These are phyloP conservation scores for Rhizopus sp. DNA, from an alignment of 371 early-diverging fungal species.

Conservation along the genomic window DNA sequence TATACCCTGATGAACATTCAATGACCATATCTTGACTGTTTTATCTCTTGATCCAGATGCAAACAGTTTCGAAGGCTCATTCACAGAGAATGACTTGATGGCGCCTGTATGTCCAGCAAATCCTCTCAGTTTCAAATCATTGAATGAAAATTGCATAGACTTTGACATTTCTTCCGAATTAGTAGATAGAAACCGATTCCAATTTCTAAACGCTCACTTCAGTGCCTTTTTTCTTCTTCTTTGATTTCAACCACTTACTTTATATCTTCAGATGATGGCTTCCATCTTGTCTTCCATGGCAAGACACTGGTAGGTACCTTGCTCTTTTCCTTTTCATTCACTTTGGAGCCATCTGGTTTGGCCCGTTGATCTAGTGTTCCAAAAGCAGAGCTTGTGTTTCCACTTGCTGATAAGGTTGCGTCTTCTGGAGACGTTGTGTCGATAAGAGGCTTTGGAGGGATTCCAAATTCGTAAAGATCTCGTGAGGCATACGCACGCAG, in stretches of 20 bases:
- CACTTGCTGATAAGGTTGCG: not conserved
- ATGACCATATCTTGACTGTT: conserved; percentile 73
- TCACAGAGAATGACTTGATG: conserved; percentile 53
- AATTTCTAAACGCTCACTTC: conserved; percentile 45
- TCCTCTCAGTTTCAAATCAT: conserved; percentile 64
- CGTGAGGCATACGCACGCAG: conserved; percentile 31
- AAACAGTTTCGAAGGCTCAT: conserved; percentile 60
- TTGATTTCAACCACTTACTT: conserved; percentile 29
- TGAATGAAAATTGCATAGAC: conserved; percentile 69
- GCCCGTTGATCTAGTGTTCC: not conserved
- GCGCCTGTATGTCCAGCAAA: conserved; percentile 63
- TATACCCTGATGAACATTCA: conserved; percentile 64
- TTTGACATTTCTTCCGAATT: conserved; percentile 76
- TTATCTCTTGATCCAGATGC: conserved; percentile 68
- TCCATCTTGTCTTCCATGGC: conserved; percentile 57
- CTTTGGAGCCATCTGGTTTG: conserved; percentile 1
- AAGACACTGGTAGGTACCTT: conserved; percentile 48
- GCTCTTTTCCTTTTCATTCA: conserved; percentile 8
- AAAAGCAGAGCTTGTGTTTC: not conserved
- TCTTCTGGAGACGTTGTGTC: not conserved
- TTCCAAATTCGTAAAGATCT: conserved; percentile 12
- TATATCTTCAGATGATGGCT: conserved; percentile 53
- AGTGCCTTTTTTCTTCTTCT: not conserved
- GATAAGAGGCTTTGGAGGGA: not conserved
- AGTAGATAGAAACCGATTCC: conserved; percentile 69